A percentile compares a stretch with the other conserved stretches of the same genome.
Evolutionary conservation across 257 asterid genomes (phyloP).

Genomic region (Rehmannia glutinosa): DNA sequence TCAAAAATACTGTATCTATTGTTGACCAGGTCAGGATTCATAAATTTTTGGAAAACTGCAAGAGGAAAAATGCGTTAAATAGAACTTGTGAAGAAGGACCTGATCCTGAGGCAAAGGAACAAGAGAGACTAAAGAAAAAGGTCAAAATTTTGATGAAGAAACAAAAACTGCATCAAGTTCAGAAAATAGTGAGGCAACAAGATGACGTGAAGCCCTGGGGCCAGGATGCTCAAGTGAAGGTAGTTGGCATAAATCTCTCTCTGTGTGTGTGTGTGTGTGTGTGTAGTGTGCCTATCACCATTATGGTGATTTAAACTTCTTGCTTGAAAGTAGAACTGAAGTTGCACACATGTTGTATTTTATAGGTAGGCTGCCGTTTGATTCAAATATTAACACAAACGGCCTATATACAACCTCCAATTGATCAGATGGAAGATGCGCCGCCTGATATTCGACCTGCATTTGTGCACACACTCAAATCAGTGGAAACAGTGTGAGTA

Average conservation of each 20-base stretch:
- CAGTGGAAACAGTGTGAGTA: constrained; percentile 74
- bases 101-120: constrained; percentile 41
- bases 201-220: constrained; percentile 83
- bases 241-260: constrained; percentile 16
- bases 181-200: constrained; percentile 59
- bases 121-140: constrained; percentile 60
- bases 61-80: constrained; percentile 71
- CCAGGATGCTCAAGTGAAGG: constrained; percentile 86
- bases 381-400: constrained; percentile 77
- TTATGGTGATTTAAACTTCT: background rate
- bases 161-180: constrained; percentile 61
- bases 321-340: constrained; percentile 17
- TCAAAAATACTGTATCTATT: constrained; percentile 20
- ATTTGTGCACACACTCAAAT: constrained; percentile 69
- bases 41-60: constrained; percentile 63
- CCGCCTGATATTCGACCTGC: constrained; percentile 95
- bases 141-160: constrained; percentile 71
- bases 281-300: background rate
- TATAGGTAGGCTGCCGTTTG: constrained; percentile 88
- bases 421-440: constrained; percentile 59
- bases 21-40: constrained; percentile 72
- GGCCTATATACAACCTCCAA: constrained; percentile 86
- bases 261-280: background rate
- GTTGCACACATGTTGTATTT: constrained; percentile 14
- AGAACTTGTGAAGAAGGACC: constrained; percentile 47